Evolutionary conservation across 305 asterid species (phyloP).

Genomic region (Solanum hybrid): DNA sequence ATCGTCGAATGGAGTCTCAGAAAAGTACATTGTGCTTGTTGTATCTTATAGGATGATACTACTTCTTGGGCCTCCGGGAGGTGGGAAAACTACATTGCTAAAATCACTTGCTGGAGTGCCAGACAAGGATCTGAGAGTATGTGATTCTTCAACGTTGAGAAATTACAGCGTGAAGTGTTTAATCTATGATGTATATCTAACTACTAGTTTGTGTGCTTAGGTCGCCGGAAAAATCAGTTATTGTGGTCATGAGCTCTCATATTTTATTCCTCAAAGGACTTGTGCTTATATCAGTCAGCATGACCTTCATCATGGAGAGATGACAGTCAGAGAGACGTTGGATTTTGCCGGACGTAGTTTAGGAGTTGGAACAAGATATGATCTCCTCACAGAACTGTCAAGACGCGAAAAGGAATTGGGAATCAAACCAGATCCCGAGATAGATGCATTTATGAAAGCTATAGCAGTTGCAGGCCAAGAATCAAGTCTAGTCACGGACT

Average conservation of each 20-base stretch:
- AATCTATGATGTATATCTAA: background rate
- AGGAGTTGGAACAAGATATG: slow-evolving; percentile 92
- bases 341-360: slow-evolving; percentile 86
- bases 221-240: slow-evolving; percentile 64
- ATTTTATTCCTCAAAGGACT: slow-evolving; percentile 88
- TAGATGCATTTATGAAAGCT: slow-evolving; percentile 96
- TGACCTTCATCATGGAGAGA: slow-evolving; percentile 92
- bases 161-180: background rate
- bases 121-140: slow-evolving; percentile 66
- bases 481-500: slow-evolving; percentile 82
- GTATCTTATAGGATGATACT: slow-evolving; percentile 65
- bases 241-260: slow-evolving; percentile 77
- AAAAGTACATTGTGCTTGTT: background rate
- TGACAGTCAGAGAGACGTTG: slow-evolving; percentile 89
- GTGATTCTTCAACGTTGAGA: slow-evolving; percentile 8
- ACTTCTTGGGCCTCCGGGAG: slow-evolving; percentile 94
- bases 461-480: slow-evolving; percentile 82
- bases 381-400: slow-evolving; percentile 69
- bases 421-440: slow-evolving; percentile 84
- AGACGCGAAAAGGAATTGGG: slow-evolving; percentile 81
- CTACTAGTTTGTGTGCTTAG: slow-evolving; percentile 16
- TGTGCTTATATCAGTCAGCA: slow-evolving; percentile 92
- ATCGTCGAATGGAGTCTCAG: background rate
- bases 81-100: slow-evolving; percentile 78
- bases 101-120: slow-evolving; percentile 76